These are phyloP conservation scores for Trichoderma sp. DNA, from an alignment of 2,329 filamentous ascomycete species.

Conservation along the genomic window DNA sequence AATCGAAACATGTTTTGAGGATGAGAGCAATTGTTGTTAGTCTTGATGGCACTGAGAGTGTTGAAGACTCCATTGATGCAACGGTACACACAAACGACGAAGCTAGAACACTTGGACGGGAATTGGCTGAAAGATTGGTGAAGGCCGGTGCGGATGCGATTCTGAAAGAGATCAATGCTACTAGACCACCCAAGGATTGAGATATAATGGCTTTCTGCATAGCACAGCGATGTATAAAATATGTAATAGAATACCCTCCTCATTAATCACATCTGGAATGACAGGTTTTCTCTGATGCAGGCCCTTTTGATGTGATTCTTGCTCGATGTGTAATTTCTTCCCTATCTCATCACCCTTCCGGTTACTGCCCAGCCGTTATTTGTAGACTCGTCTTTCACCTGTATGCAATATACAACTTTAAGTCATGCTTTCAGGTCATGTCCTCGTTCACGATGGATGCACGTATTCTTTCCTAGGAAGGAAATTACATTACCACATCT, in stretches of 20 bases:
- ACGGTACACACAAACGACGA: background rate
- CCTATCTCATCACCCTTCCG: background rate
- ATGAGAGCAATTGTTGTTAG: slow-evolving; percentile 16
- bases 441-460: too few relatives aligned
- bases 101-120: background rate
- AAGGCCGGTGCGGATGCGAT: background rate
- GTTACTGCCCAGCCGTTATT: too few relatives aligned
- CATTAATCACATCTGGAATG: background rate
- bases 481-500: background rate
- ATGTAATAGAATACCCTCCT: background rate
- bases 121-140: slow-evolving; percentile 12
- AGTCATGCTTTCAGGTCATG: too few relatives aligned
- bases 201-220: background rate
- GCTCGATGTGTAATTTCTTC: background rate
- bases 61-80: slow-evolving; percentile 8
- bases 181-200: slow-evolving; percentile 9
- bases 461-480: background rate
- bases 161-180: slow-evolving; percentile 8
- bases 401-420: too few relatives aligned
- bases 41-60: slow-evolving; percentile 2
- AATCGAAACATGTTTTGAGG: background rate
- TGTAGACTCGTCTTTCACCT: too few relatives aligned
- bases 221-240: background rate
- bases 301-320: background rate
- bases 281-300: background rate